These are phyloP conservation scores for Canavalia gladiata DNA, from an alignment of 306 rosid genomes.

Conservation along the genomic window DNA sequence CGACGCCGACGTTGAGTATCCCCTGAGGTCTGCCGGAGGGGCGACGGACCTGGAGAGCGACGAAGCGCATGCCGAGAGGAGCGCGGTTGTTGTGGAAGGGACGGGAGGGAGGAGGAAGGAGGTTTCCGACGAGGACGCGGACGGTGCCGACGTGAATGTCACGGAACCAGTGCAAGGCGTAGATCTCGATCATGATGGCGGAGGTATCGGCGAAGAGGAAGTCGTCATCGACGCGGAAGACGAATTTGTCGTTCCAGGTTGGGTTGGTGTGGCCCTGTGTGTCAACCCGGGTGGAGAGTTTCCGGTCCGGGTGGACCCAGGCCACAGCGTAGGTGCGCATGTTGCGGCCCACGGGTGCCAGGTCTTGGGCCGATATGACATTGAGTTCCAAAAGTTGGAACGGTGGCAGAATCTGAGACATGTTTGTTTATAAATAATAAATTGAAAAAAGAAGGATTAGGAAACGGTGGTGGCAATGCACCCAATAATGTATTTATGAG, in stretches of 20 bases:
- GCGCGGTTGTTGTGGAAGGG: constrained; percentile 51
- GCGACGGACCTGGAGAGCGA: constrained; percentile 84
- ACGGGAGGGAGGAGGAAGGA: constrained; percentile 54
- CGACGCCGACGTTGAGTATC: constrained; percentile 81
- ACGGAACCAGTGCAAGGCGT: constrained; percentile 86
- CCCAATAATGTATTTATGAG: too few species aligned
- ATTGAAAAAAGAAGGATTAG: not conserved
- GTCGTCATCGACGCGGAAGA: constrained; percentile 83
- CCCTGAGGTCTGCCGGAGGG: constrained; percentile 90
- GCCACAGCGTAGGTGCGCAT: constrained; percentile 87
- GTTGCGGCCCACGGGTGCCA: constrained; percentile 64
- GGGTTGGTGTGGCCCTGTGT: constrained; percentile 77
- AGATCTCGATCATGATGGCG: constrained; percentile 83
- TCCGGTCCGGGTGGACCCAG: constrained; percentile 84
- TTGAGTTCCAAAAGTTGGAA: constrained; percentile 83
- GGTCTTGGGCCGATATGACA: constrained; percentile 82
- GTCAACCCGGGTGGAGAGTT: constrained; percentile 83
- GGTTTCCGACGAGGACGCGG: constrained; percentile 76
- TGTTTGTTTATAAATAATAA: not conserved
- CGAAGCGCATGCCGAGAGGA: constrained; percentile 72
- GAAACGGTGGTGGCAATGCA: not conserved
- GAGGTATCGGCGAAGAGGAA: constrained; percentile 72
- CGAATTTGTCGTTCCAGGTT: constrained; percentile 94
- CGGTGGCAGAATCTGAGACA: constrained; percentile 66
- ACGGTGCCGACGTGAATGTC: constrained; percentile 89